phyloP scores from a whole-genome alignment of 192 early-diverging fungal species.

The Entomortierella lignicola region DNA sequence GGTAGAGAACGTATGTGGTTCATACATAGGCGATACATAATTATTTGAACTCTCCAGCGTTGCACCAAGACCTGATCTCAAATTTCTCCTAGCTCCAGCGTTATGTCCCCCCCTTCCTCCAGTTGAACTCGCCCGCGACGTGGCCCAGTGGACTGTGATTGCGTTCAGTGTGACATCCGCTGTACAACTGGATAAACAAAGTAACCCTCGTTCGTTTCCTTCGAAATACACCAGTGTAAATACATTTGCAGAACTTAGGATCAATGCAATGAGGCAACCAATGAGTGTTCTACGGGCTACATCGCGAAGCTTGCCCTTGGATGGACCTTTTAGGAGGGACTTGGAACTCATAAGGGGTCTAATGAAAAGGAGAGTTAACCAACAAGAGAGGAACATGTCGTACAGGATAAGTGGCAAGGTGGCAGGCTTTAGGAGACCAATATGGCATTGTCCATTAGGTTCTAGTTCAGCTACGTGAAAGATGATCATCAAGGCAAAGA shows the following conservation, averaged over 20 bases:
- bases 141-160: background rate
- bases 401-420: conserved; percentile 14
- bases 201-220: background rate
- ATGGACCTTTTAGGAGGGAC: background rate
- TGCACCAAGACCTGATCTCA: too few species aligned
- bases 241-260: background rate
- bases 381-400: conserved; percentile 12
- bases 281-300: background rate
- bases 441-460: conserved; percentile 2
- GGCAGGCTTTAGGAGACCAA: conserved; percentile 16
- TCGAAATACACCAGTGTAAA: background rate
- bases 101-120: too few species aligned
- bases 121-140: background rate
- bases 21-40: too few species aligned
- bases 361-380: conserved; percentile 7
- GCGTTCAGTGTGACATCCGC: background rate
- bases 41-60: too few species aligned
- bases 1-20: background rate
- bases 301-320: background rate
- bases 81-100: too few species aligned
- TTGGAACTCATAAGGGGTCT: background rate
- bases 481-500: conserved; percentile 38
- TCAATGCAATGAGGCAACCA: background rate
- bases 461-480: conserved; percentile 27
- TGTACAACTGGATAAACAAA: background rate